Evolutionary conservation across 192 early-diverging fungal genomes (phyloP).

Genomic region (Coemansia reversa): DNA sequence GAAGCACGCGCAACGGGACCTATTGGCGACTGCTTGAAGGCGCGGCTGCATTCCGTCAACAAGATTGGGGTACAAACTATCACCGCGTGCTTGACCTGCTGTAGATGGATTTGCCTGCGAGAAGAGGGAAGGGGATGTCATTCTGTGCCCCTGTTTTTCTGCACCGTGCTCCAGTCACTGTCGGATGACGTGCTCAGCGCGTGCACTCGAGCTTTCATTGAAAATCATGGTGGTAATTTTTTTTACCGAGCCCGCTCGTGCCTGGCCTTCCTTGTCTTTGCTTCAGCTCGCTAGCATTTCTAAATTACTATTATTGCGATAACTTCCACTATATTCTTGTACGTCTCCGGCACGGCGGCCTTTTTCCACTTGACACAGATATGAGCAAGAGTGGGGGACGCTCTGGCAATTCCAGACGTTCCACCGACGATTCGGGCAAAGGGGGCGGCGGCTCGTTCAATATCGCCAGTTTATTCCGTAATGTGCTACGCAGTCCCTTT

Average conservation of each 20-base stretch:
- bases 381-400: slow-evolving; percentile 23
- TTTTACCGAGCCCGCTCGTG: not conserved
- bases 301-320: slow-evolving; percentile 3
- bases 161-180: not conserved
- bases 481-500: slow-evolving; percentile 45
- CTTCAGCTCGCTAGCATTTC: not conserved
- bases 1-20: slow-evolving; percentile 9
- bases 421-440: slow-evolving; percentile 12
- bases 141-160: too few relatives aligned
- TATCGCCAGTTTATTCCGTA: slow-evolving; percentile 34
- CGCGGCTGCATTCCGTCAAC: slow-evolving; percentile 31
- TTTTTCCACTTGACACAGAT: slow-evolving; percentile 1
- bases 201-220: not conserved
- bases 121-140: not conserved
- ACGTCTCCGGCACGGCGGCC: not conserved
- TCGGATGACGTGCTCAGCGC: not conserved
- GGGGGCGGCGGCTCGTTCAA: slow-evolving; percentile 11
- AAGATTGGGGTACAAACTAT: slow-evolving; percentile 51
- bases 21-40: slow-evolving; percentile 40
- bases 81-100: slow-evolving; percentile 27
- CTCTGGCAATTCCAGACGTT: slow-evolving; percentile 18
- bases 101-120: not conserved
- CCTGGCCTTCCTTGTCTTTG: not conserved
- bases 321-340: not conserved
- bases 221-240: not conserved